Conservation (phyloP, 129 eudicot species). For the Mikania micrantha region DNA sequence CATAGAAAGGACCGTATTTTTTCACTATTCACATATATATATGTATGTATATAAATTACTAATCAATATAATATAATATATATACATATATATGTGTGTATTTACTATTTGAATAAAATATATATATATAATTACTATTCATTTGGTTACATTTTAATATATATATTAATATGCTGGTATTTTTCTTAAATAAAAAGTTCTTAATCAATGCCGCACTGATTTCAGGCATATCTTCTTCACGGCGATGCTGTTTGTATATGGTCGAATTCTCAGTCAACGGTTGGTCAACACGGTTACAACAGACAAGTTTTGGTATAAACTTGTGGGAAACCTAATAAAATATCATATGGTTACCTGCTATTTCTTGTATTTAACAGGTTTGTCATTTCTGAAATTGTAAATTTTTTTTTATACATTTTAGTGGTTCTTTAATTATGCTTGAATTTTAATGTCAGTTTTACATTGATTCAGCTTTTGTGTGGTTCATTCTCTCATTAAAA, state of each 20-base stretch:
- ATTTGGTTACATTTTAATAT: no score
- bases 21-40: no score
- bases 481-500: slow-evolving; percentile 87
- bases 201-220: slow-evolving; percentile 6
- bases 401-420: neutral
- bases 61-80: no score
- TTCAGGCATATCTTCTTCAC: slow-evolving; percentile 93
- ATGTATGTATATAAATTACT: no score
- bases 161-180: neutral
- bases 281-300: slow-evolving; percentile 77
- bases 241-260: slow-evolving; percentile 86
- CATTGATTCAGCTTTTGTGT: slow-evolving; percentile 62
- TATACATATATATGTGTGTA: no score
- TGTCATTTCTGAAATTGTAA: slow-evolving; percentile 3
- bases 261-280: slow-evolving; percentile 86
- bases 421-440: neutral
- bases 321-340: slow-evolving; percentile 70
- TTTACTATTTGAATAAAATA: no score
- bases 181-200: neutral
- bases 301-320: slow-evolving; percentile 67
- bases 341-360: slow-evolving; percentile 90
- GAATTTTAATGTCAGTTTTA: neutral
- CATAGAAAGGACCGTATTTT: no score
- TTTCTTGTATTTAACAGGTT: slow-evolving; percentile 84
- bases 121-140: no score